Evolutionary conservation across 805 yeast species (phyloP), one percentile per base, ranked within the genome.

Genomic region (Lipomyces mesembrius): DNA sequence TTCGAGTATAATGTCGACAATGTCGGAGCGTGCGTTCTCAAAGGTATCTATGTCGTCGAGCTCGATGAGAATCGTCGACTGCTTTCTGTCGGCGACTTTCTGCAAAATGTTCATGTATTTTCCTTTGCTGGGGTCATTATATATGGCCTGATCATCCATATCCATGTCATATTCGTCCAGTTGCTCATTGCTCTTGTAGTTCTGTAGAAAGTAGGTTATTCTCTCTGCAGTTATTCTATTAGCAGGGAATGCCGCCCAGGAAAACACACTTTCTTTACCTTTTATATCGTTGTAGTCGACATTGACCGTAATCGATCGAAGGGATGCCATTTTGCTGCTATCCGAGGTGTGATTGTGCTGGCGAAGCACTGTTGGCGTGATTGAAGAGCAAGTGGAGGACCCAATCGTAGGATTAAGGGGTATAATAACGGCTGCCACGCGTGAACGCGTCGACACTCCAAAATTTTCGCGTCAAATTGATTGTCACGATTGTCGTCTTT

Each of bases 61-160:
- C 67, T 92, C 97, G 58, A 95, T 83, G 63, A 81, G 81, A 25
- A 95, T 74, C 0, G 92, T 85, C 39, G 89, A 81, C 35, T 82
- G 69, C 71, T 93, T 92, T 74, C 99, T 85, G 77, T 96, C 92
- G 66, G 98, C 92, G 39, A 95, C 84, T 71, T 86, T 81, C 75
- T 92, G 97, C 57, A 95, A 80, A 5, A 89, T 71, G 39, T 80
- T 81, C 87, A 89, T 80, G 79, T 95, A 95, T 77, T 95, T 95
- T 29, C 70, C 68, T 58, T 67, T 61, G 59, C 27, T 59, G 14
- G 89, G 88, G 43, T 88, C 88, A 49, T 74, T 74, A 57, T 78
- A 80, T 17, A 78, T 62, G 27, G 66, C 76, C 35, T 69, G 69
- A 20, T 75, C 68, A 32, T 65, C 70, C 56, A 37, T 66, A 11